Evolutionary conservation across 768 basidiomycete species (phyloP).

Genomic region (Flagelloscypha sp.): DNA sequence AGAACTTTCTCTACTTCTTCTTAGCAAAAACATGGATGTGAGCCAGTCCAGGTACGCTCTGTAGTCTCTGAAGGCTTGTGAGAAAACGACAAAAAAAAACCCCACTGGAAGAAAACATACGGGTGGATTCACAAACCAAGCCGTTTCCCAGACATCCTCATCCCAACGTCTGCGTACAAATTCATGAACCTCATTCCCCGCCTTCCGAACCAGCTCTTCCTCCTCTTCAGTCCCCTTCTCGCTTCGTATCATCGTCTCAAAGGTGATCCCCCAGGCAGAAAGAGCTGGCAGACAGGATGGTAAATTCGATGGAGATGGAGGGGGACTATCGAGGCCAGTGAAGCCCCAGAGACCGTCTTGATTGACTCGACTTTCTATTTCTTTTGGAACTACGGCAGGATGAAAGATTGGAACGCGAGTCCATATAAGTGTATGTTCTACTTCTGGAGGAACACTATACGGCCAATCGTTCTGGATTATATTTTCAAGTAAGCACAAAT

Average conservation of each 20-base stretch:
- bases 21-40: slow-evolving; percentile 86
- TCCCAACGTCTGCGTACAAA: slow-evolving; percentile 64
- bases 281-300: slow-evolving; percentile 52
- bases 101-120: slow-evolving; percentile 33
- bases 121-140: slow-evolving; percentile 87
- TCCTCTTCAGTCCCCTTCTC: slow-evolving; percentile 44
- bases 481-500: slow-evolving; percentile 49
- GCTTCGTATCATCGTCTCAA: slow-evolving; percentile 50
- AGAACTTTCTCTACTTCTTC: too few relatives aligned
- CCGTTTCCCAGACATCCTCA: slow-evolving; percentile 77
- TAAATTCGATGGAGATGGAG: slow-evolving; percentile 53
- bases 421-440: slow-evolving; percentile 77
- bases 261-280: slow-evolving; percentile 62
- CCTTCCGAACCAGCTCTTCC: slow-evolving; percentile 38
- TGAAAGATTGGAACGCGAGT: slow-evolving; percentile 67
- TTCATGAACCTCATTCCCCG: slow-evolving; percentile 48
- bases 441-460: slow-evolving; percentile 70
- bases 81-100: background rate
- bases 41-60: slow-evolving; percentile 73
- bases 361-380: slow-evolving; percentile 48
- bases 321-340: slow-evolving; percentile 49
- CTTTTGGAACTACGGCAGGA: slow-evolving; percentile 39
- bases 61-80: slow-evolving; percentile 47
- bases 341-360: slow-evolving; percentile 82
- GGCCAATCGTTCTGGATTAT: slow-evolving; percentile 86